Evolutionary conservation across 1,284 basidiomycete genomes (phyloP).

Genomic region (Apiotrichum akiyoshidainum): DNA sequence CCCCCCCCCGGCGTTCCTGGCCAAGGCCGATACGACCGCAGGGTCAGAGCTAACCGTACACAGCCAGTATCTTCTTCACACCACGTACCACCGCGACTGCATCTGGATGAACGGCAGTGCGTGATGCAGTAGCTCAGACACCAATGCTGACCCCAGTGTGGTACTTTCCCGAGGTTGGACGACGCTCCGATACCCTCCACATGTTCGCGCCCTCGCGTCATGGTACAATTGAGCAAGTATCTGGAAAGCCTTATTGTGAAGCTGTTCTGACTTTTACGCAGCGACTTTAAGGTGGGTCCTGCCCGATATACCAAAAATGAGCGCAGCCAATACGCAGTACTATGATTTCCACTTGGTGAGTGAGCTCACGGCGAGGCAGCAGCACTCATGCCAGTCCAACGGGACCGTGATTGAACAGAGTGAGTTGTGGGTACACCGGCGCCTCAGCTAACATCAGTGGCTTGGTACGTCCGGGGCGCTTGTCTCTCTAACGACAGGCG

Average conservation of each 20-base stretch:
- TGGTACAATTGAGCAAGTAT: constrained; percentile 25
- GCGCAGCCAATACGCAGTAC: constrained; percentile 16
- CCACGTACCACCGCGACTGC: constrained; percentile 26
- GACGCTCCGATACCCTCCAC: constrained; percentile 25
- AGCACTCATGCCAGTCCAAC: constrained; percentile 18
- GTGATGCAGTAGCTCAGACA: not conserved
- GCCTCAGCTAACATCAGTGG: constrained; percentile 7
- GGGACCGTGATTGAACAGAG: constrained; percentile 18
- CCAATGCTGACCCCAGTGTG: constrained; percentile 17
- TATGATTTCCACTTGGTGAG: constrained; percentile 33
- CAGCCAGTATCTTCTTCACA: constrained; percentile 28
- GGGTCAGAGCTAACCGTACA: too few species aligned
- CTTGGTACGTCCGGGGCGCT: constrained; percentile 14
- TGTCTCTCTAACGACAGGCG: constrained; percentile 22
- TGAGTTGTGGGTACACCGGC: not conserved
- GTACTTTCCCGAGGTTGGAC: constrained; percentile 37
- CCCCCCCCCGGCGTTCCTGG: too few species aligned
- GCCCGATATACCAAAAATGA: not conserved
- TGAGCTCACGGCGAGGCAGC: not conserved
- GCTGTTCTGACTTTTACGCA: constrained; percentile 4
- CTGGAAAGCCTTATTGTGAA: too few species aligned
- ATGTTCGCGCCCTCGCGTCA: constrained; percentile 32
- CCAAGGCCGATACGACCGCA: too few species aligned
- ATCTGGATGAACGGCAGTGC: constrained; percentile 29
- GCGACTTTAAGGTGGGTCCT: constrained; percentile 17